Conservation (phyloP, 1,284 basidiomycete genomes). For the Inonotus hispidus region DNA sequence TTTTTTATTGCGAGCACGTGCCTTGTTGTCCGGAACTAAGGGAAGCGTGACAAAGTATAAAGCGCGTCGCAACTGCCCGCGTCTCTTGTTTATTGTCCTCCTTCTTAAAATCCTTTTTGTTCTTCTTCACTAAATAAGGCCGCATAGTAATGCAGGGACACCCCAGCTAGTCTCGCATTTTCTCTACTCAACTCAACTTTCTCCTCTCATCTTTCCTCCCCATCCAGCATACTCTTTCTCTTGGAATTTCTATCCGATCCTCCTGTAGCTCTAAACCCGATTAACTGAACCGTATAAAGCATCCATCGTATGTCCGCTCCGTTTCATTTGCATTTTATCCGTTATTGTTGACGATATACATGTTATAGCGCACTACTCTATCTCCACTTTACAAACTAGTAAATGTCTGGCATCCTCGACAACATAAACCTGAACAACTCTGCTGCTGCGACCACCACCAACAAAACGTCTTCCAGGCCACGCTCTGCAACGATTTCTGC, state of each 20-base stretch:
- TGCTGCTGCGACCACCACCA: background rate
- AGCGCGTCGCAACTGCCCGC: slow-evolving; percentile 2
- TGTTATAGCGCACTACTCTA: slow-evolving; percentile 6
- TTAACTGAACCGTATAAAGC: background rate
- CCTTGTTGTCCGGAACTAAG: background rate
- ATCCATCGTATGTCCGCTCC: background rate
- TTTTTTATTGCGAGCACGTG: background rate
- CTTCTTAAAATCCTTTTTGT: background rate
- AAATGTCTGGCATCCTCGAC: slow-evolving; percentile 2
- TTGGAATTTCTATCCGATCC: background rate
- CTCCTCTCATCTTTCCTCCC: background rate
- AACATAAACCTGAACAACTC: background rate
- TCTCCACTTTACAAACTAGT: slow-evolving; percentile 6
- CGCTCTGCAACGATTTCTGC: slow-evolving; percentile 10
- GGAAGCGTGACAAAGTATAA: background rate
- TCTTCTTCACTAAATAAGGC: background rate
- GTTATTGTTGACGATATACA: background rate
- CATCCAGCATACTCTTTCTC: background rate
- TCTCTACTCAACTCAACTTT: background rate
- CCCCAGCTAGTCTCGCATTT: slow-evolving; percentile 14
- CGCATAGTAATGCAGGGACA: background rate
- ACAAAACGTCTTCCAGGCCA: background rate
- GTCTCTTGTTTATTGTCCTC: background rate
- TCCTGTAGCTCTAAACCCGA: background rate
- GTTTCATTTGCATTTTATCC: background rate